phyloP scores from a whole-genome alignment of 1,139 yeast genomes.

The Pichiaceae sp. region DNA sequence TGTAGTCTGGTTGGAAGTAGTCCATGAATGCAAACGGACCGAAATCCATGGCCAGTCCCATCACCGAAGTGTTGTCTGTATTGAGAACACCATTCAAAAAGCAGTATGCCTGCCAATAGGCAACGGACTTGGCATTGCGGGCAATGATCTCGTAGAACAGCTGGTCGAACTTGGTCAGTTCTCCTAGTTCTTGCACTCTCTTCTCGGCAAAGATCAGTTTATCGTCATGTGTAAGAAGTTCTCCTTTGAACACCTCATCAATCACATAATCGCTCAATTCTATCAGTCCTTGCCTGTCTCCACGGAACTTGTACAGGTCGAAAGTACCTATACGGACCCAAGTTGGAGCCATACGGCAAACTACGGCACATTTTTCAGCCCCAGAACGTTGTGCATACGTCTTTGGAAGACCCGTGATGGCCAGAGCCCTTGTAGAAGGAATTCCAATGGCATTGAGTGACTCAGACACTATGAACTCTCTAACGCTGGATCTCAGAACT shows the following conservation, averaged over 20 bases:
- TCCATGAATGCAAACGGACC: slow-evolving; percentile 91
- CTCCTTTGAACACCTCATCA: slow-evolving; percentile 46
- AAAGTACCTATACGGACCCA: slow-evolving; percentile 92
- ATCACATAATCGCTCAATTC: slow-evolving; percentile 68
- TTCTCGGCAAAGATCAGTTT: slow-evolving; percentile 7
- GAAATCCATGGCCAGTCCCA: slow-evolving; percentile 84
- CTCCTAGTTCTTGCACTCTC: slow-evolving; percentile 12
- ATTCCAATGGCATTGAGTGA: slow-evolving; percentile 73
- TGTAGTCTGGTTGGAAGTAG: slow-evolving; percentile 67
- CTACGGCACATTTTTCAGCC: slow-evolving; percentile 79
- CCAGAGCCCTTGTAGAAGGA: slow-evolving; percentile 78
- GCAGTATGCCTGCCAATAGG: slow-evolving; percentile 87
- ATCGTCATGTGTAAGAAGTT: slow-evolving; percentile 26
- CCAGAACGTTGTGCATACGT: slow-evolving; percentile 67
- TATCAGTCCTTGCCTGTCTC: slow-evolving; percentile 56
- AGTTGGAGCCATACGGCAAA: slow-evolving; percentile 72
- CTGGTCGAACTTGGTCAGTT: slow-evolving; percentile 57
- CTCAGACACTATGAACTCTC: slow-evolving; percentile 85
- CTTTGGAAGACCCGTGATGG: slow-evolving; percentile 63
- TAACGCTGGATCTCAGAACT: slow-evolving; percentile 73
- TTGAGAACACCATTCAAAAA: slow-evolving; percentile 90
- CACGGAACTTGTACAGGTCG: slow-evolving; percentile 71
- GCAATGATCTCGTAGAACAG: slow-evolving; percentile 63
- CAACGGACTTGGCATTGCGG: slow-evolving; percentile 71
- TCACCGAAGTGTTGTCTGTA: slow-evolving; percentile 84